These are phyloP conservation scores for Oryza nivara DNA, from an alignment of 176 grass and related monocot species.

Conservation along the genomic window DNA sequence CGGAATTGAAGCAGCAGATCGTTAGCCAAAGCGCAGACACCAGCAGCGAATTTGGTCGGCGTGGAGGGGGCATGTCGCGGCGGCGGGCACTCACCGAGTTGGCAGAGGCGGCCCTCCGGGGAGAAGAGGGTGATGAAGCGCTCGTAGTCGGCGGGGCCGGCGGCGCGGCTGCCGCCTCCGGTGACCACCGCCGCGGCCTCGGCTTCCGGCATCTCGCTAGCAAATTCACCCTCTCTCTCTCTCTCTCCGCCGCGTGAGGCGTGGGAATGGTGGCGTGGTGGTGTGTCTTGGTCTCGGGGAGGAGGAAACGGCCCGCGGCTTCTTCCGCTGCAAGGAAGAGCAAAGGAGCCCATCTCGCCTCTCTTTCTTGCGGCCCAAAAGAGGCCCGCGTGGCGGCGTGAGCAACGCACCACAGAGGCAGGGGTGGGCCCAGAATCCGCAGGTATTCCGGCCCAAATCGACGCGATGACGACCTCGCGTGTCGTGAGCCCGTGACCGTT, in stretches of 20 bases:
- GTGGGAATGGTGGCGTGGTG: not conserved
- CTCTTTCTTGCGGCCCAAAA: too few species aligned
- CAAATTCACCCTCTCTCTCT: not conserved
- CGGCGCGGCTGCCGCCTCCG: not conserved
- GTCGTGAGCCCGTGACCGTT: not conserved
- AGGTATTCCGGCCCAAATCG: too few species aligned
- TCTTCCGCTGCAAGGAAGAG: constrained; percentile 11
- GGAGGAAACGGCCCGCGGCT: not conserved
- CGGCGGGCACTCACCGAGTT: constrained; percentile 53
- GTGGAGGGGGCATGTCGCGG: not conserved
- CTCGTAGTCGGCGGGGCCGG: constrained; percentile 32
- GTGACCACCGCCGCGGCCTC: not conserved
- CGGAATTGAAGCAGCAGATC: not conserved
- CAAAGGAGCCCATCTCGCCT: too few species aligned
- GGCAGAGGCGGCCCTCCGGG: constrained; percentile 57
- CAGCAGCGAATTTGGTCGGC: not conserved
- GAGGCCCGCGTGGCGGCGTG: too few species aligned
- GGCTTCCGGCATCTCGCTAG: not conserved
- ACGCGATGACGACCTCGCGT: not conserved
- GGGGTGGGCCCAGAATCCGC: too few species aligned
- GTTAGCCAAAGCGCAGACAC: not conserved
- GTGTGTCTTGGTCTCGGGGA: not conserved
- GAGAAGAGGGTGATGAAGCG: constrained; percentile 65
- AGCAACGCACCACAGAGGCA: too few species aligned
- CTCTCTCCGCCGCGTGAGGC: too few species aligned